A percentile compares a stretch with the other conserved stretches of the same genome.
Evolutionary conservation across 768 basidiomycete species (phyloP).

Genomic region (Lactarius hatsudake): DNA sequence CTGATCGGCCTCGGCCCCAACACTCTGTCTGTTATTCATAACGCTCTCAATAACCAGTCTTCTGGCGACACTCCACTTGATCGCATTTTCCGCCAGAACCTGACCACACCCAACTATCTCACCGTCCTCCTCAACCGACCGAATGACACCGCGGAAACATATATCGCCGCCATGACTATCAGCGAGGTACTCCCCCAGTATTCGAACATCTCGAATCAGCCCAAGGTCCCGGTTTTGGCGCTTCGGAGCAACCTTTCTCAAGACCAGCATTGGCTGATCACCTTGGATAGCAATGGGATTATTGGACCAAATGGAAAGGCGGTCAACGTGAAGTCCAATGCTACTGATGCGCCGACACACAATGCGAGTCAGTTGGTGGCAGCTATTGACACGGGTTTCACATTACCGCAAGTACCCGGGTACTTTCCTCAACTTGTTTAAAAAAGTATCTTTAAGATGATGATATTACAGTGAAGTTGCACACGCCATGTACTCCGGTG

Average conservation of each 20-base stretch:
- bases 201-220: slow-evolving; percentile 47
- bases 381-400: slow-evolving; percentile 68
- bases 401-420: slow-evolving; percentile 59
- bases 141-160: slow-evolving; percentile 47
- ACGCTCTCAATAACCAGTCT: slow-evolving; percentile 33
- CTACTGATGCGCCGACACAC: slow-evolving; percentile 67
- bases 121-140: slow-evolving; percentile 61
- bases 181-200: slow-evolving; percentile 53
- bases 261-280: slow-evolving; percentile 62
- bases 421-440: slow-evolving; percentile 27
- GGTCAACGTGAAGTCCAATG: slow-evolving; percentile 42
- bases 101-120: slow-evolving; percentile 54
- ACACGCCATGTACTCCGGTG: slow-evolving; percentile 56
- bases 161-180: slow-evolving; percentile 59
- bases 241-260: slow-evolving; percentile 44
- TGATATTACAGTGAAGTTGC: slow-evolving; percentile 42
- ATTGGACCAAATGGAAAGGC: slow-evolving; percentile 58
- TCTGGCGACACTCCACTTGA: slow-evolving; percentile 56
- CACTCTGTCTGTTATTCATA: slow-evolving; percentile 46
- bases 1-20: slow-evolving; percentile 60
- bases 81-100: slow-evolving; percentile 59
- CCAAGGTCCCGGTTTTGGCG: slow-evolving; percentile 47
- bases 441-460: too few relatives aligned
- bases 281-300: slow-evolving; percentile 59
- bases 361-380: slow-evolving; percentile 57